Base-by-base conservation (phyloP, 495 filamentous ascomycete genomes). In the Aspergillus saccharolyticus region DNA sequence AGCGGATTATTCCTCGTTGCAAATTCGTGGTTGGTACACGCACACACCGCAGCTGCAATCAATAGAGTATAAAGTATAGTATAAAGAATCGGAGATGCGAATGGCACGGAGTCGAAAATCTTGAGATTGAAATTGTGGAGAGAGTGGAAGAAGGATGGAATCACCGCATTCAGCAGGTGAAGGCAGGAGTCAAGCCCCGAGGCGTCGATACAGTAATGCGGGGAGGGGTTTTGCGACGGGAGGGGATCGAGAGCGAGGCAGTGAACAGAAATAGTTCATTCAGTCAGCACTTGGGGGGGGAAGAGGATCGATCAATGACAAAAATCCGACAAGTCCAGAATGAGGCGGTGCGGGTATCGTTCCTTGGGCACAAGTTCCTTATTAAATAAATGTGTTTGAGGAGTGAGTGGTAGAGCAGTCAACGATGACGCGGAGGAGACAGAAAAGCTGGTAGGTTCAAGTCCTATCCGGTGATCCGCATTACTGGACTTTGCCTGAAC, bases 341-440 rank as follows among this genome's bases (percentile, higher is more conserved):
- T 64, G 56, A 64, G 62, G 62, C 58, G 55, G 58, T 63, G 61
- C 61, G 58, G 54, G 50, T 59, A 19, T 9, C 28, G 45, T 56
- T 57, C 43, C 52, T 61, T 55, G 59, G 59, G 58, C 53, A 48
- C 58, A 45, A 19, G 58, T 54, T 33, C 42, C 42, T 56, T 50
- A 28, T 28, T 28, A 28, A 28, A 28, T 28, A 33, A 58, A 47
- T n/a, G 30, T n/a, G 42, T 15, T 42, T 18, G 44, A 56, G 43
- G 9, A 48, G 49, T 9, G 9, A 28, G 42, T 22, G 33, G 17
- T 43, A 57, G 42, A 25, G 9, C 30, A 28, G n/a, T 22, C 44
- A 51, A 50, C 45, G 56, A 65, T 65, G 63, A 65, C 63, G 63
- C 63, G 59, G 56, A 59, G 54, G 49, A 52, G 51, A n/a, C n/a